Evolutionary conservation across 139 green algal species (phyloP), one percentile per base, ranked within the genome.

Genomic region (Picochlorum costavermella): DNA sequence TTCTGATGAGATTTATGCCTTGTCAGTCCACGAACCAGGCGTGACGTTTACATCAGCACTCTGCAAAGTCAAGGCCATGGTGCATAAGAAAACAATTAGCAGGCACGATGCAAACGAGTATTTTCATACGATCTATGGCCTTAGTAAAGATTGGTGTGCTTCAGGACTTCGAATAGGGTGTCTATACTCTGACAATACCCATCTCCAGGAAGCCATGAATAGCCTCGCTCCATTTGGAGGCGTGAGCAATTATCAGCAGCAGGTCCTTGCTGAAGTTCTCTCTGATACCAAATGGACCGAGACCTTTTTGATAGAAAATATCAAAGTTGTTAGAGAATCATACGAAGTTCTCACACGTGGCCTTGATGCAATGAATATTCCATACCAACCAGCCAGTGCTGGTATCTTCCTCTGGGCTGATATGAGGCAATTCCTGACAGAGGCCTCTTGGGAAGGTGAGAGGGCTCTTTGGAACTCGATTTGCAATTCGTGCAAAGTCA

Each of bases 361-460:
- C 49, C 9, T 71, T 68, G 2, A 68, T 88, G 40, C 36, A 61
- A 23, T 57, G 53, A 63, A 64, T 31, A 84, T 92, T 58, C 68
- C 76, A 0, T 86, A 83, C 67, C 28, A 66, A 2, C 50, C 56
- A 12, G 80, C 82, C 0, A 53, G 62, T 16, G 72, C 64, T 8
- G 82, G 73, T 44, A 90, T 92, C 71, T 92, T 92, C 68, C 64
- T 78, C 11, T 92, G 83, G 85, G 10, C 90, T 5, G 86, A 92
- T 69, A 66, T 92, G 28, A 60, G 65, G 40, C 37, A 45, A 2
- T 77, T 56, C 61, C 29, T 80, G 12, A 36, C 72, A 0, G 51
- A 77, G 31, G 56, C 51, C 6, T 76, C 36, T 30, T 92, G 86
- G 86, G 69, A 79, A 60, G 83, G 50, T 4, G 86, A 92, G 63